phyloP scores from a whole-genome alignment of 225 moss, liverwort and hornwort species.

The Polytrichum formosum region DNA sequence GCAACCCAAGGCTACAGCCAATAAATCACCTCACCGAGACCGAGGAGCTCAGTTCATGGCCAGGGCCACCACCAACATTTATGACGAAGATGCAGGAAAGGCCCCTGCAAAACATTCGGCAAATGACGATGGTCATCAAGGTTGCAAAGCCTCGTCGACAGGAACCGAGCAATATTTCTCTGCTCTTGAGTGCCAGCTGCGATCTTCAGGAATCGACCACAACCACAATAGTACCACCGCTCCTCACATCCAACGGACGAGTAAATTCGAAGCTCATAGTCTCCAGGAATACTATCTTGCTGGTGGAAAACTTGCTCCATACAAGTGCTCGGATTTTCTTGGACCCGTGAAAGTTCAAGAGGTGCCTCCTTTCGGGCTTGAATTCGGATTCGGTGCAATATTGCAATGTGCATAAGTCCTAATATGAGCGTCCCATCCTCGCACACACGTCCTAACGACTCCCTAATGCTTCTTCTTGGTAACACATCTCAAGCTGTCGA shows the following conservation, averaged over 20 bases:
- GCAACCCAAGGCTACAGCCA: not conserved
- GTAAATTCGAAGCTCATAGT: not conserved
- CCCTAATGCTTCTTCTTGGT: too few species aligned
- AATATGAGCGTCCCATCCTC: too few species aligned
- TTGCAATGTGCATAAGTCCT: too few species aligned
- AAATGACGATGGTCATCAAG: not conserved
- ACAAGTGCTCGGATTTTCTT: not conserved
- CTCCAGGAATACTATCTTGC: slow-evolving; percentile 5
- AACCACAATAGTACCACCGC: not conserved
- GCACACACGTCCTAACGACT: too few species aligned
- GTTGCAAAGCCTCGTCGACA: not conserved
- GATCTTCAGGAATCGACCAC: not conserved
- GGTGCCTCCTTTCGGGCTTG: not conserved
- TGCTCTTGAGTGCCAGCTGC: not conserved
- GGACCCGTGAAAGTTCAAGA: slow-evolving; percentile 6
- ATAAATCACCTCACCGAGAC: not conserved
- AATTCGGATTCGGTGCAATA: too few species aligned
- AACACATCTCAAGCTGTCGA: too few species aligned
- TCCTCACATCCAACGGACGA: not conserved
- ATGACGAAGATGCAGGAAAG: too few species aligned
- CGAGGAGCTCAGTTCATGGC: not conserved
- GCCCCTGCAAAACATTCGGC: too few species aligned
- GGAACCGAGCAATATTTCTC: slow-evolving; percentile 3
- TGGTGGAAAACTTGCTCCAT: not conserved
- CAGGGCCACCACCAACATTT: too few species aligned